Base-by-base conservation (phyloP, 1,284 basidiomycete genomes). In the Leccinum ambiguum region DNA sequence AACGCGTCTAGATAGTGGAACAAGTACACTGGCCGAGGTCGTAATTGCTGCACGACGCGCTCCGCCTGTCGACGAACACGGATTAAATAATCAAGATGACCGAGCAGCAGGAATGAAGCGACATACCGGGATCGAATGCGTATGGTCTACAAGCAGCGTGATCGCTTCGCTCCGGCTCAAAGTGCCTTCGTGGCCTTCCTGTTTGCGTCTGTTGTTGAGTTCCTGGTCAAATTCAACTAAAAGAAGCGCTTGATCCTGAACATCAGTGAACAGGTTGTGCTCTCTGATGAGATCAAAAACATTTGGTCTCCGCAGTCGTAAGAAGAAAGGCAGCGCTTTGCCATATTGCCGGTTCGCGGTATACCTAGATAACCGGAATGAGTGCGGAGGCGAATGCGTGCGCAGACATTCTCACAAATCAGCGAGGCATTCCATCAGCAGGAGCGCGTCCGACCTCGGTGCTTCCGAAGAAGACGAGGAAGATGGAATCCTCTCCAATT, bases 201-300 rank as follows among this genome's bases (percentile, higher is more conserved):
- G 76, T 70, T 80, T 82, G 21, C 83, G 79, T 71, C 86, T 87
- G 71, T 87, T 85, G 76, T 87, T 86, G 33, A 96, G 80, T 74
- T 97, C 94, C 68, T 94, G 89, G 70, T 99, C 97, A 68, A 99
- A 98, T 73, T 98, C 93, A 30, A 99, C 91, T 1, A 99, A 86
- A 13, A 94, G 82, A 1, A 97, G 79, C 1, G 93, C 95, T 76
- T 97, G 95, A 73, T 98, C 95, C 74, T 95, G 92, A 1, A 99
- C 92, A 56, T 94, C 94, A 21, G 94, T 94, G 77, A 98, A 98
- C 2, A 99, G 82, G 70, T 97, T 97, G 76, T 98, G 84, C 64
- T 98, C 94, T 56, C 92, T 84, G 69, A 99, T 98, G 63, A 99
- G 89, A 69, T 96, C 92, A 75, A 99, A 98, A 2, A 98, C 96